phyloP scores from a whole-genome alignment of 106 monocot species.

The Dactylorhiza incarnata region DNA sequence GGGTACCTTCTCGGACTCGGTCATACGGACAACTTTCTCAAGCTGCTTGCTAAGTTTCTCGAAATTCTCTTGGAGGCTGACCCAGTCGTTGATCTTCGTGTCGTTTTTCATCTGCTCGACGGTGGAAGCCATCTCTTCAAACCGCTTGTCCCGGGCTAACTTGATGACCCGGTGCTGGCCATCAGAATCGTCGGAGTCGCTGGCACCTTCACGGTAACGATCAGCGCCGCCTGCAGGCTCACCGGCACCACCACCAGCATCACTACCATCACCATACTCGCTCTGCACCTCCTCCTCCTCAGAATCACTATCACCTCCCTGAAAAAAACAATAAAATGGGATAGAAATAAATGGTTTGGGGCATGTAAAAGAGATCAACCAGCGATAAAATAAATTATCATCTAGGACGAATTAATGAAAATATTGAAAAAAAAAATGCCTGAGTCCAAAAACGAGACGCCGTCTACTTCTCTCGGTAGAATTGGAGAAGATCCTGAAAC shows the following conservation, averaged over 20 bases:
- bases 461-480: neutral
- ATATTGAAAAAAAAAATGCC: conserved; percentile 7
- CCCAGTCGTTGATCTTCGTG: conserved; percentile 97
- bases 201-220: conserved; percentile 25
- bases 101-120: conserved; percentile 83
- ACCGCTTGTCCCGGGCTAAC: conserved; percentile 62
- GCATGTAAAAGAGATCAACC: neutral
- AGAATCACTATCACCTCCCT: conserved; percentile 48
- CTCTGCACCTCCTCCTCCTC: conserved; percentile 36
- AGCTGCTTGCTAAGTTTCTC: conserved; percentile 95
- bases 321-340: neutral
- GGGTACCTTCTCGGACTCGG: conserved; percentile 49
- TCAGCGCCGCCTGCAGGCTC: conserved; percentile 9
- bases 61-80: conserved; percentile 74
- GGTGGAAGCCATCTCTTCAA: conserved; percentile 74
- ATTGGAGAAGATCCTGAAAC: neutral
- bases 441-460: conserved; percentile 41
- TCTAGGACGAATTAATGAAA: neutral
- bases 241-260: conserved; percentile 9
- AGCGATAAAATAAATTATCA: neutral
- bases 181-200: conserved; percentile 75
- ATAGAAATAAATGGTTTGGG: neutral
- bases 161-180: conserved; percentile 48
- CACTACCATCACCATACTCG: conserved; percentile 28
- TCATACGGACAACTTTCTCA: conserved; percentile 77